Evolutionary conservation across 768 basidiomycete genomes (phyloP), one percentile per base, ranked within the genome.

Genomic region (Kondoa malvinella): DNA sequence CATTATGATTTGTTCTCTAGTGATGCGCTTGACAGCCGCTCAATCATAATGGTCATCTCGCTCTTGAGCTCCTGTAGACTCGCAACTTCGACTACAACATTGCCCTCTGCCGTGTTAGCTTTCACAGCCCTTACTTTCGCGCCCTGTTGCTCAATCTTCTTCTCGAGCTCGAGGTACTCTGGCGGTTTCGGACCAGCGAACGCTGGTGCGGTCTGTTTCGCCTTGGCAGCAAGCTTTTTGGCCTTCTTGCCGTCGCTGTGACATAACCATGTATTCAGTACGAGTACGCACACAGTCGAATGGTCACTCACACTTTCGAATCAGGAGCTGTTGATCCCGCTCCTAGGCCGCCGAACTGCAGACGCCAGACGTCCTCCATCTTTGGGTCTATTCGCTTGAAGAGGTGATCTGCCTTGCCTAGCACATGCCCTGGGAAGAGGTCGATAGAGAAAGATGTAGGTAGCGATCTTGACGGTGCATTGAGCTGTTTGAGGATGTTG

Each of bases 331-430:
- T 76, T 1, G 76, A 73, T 34, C 74, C 78, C 1, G 76, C 75
- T 69, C 64, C 71, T 57, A 67, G 77, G 4, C 94, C 94, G 1
- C 87, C 87, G 73, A 92, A 99, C 76, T 84, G 84, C 60, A 77
- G 77, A 72, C 86, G 82, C 86, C 87, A 97, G 3, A 83, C 81
- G 32, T 90, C 86, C 29, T 85, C 86, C 86, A 86, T 87, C 75
- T 83, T 86, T 74, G 94, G 89, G 68, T 95, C 90, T 69, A 99
- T 95, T 77, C 84, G 86, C 79, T 87, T 89, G 81, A 99, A 99
- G 70, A 99, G 78, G 77, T 96, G 87, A 59, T 83, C 89, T 2
- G 95, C 89, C 68, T 82, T 84, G 61, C 89, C 89, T 66, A 97
- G 85, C 29, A 78, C 80, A 78, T 99, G 94, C 0, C 90, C 90